Conservation (phyloP, 139 green algal genomes). For the Closterium sp. region DNA sequence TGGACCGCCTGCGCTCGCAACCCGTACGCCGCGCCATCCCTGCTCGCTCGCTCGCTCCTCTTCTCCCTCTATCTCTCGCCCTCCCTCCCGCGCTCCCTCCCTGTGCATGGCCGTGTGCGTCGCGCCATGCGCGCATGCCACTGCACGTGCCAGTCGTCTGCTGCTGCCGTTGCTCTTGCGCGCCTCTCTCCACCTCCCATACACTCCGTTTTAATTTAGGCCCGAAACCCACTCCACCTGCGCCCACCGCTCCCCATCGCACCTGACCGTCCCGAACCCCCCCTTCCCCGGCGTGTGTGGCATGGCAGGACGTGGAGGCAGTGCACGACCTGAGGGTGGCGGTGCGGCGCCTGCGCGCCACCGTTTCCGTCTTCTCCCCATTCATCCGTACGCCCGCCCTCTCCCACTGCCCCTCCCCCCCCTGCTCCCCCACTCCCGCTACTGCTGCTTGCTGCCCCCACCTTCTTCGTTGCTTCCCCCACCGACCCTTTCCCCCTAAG, state of each 20-base stretch:
- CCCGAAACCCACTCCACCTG: no score
- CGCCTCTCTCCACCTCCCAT: no score
- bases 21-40: background rate
- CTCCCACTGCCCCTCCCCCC: background rate
- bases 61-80: background rate
- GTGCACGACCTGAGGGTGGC: slow-evolving; percentile 30
- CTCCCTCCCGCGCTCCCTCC: background rate
- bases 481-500: no score
- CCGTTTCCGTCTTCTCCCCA: slow-evolving; percentile 13
- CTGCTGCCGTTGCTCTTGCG: background rate
- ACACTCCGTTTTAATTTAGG: no score
- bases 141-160: background rate
- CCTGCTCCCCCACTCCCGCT: background rate
- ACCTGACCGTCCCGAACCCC: no score
- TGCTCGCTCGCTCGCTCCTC: no score
- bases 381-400: slow-evolving; percentile 11
- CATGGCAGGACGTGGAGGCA: slow-evolving; percentile 24
- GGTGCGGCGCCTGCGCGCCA: slow-evolving; percentile 23
- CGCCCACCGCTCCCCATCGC: no score
- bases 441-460: background rate
- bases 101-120: background rate
- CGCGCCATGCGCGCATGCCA: background rate
- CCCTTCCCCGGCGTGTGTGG: background rate
- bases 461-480: background rate
- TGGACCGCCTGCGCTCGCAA: background rate